phyloP scores from a whole-genome alignment of 495 filamentous ascomycete genomes.

The Podospora didyma region DNA sequence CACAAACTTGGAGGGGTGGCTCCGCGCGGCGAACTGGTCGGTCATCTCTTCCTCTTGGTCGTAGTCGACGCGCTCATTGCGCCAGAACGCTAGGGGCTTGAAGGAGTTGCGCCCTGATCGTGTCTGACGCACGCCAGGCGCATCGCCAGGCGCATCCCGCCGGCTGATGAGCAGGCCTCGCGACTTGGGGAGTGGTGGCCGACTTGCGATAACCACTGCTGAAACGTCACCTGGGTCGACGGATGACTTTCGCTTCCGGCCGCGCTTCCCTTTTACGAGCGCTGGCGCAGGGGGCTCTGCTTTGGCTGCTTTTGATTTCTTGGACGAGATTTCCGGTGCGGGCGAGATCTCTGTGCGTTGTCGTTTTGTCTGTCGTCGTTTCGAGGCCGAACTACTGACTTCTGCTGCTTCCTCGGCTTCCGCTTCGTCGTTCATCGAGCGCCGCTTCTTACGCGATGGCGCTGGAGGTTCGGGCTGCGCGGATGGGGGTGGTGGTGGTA shows the following conservation, averaged over 20 bases:
- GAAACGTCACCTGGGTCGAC: conserved; percentile 35
- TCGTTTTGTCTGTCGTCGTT: conserved; percentile 18
- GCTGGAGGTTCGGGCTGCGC: background rate
- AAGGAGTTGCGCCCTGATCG: conserved; percentile 54
- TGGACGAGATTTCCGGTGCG: background rate
- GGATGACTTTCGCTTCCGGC: conserved; percentile 39
- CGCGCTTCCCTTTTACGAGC: conserved; percentile 24
- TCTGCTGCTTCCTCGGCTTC: conserved; percentile 11
- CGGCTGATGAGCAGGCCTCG: conserved; percentile 69
- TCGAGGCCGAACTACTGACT: conserved; percentile 4
- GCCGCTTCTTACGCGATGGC: conserved; percentile 19
- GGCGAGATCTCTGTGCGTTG: conserved; percentile 13
- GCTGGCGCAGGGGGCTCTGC: conserved; percentile 11
- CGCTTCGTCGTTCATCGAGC: conserved; percentile 13
- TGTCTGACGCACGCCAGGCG: conserved; percentile 42
- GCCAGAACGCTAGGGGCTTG: conserved; percentile 83
- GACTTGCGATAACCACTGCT: conserved; percentile 34
- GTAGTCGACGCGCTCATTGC: conserved; percentile 72
- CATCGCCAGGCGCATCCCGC: conserved; percentile 55
- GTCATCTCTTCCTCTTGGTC: conserved; percentile 50
- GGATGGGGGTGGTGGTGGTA: background rate
- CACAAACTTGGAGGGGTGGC: conserved; percentile 40
- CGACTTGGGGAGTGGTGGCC: conserved; percentile 50
- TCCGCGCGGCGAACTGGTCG: conserved; percentile 30
- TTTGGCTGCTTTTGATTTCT: background rate